Evolutionary conservation across 2,329 filamentous ascomycete genomes (phyloP), one percentile per base, ranked within the genome.

Genomic region (Pyrenophora seminiperda): DNA sequence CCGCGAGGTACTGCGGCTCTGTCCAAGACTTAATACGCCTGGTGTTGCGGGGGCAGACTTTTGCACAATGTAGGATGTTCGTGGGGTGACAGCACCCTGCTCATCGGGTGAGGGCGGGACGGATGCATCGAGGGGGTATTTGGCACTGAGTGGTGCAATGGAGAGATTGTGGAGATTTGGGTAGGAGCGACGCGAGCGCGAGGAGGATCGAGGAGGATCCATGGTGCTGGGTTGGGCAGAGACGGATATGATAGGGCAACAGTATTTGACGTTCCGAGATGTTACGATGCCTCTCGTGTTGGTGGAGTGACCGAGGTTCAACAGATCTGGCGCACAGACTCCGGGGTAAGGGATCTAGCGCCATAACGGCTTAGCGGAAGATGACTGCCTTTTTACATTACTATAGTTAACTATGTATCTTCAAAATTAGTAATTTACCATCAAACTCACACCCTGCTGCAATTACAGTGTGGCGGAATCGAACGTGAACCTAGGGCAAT

Each of bases 111-210:
- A 66, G 41, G 67, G 73, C 61, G 57, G 75, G 58, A 52, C 45
- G 13, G 66, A 68, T 27, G 70, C 70, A 49, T 81, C 79, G 61
- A 81, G 76, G 15, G 78, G 79, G 61, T 81, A 82, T 66, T 76
- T 77, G 41, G 78, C 75, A 46, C 79, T 81, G 47, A 86, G 75
- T 31, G 83, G 83, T 60, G 83, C 81, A n/a, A 86, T 76, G 34
- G 83, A 84, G 53, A 85, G 77, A 62, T 83, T 79, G 59, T 81
- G 74, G 43, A 86, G 76, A 54, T 83, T 83, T 40, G 81, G 81
- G 60, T 83, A 81, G 41, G 82, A 85, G 48, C 83, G 82, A 40
- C 79, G 78, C 20, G 67, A 68, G 30, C 59, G 52, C 11, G 63
- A 63, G 2, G 58, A 54, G 1, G 68, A 66, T 27, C 56, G 59